Percentiles rank a stretch among this genome's conserved stretches.
These are phyloP conservation scores for Dryas alaskensis DNA, from an alignment of 306 rosid genomes.

Conservation along the genomic window DNA sequence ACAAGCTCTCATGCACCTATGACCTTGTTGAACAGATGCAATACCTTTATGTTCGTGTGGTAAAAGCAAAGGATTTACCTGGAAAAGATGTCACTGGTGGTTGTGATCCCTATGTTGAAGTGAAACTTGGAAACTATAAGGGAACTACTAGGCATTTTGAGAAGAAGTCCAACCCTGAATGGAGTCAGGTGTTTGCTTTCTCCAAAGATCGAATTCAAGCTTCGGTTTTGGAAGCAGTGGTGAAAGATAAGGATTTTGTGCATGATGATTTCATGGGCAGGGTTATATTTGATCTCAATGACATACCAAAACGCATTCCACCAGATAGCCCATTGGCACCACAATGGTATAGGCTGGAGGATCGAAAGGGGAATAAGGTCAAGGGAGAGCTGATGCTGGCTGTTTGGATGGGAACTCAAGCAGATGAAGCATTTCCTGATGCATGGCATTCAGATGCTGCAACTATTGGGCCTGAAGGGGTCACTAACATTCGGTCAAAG, in stretches of 20 bases:
- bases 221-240: conserved; percentile 67
- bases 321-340: conserved; percentile 95
- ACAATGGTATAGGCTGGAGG: conserved; percentile 80
- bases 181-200: conserved; percentile 84
- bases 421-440: conserved; percentile 90
- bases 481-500: conserved; percentile 67
- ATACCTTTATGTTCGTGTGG: conserved; percentile 77
- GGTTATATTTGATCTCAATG: conserved; percentile 62
- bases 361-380: conserved; percentile 54
- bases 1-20: conserved; percentile 84
- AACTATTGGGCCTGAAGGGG: conserved; percentile 60
- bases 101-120: conserved; percentile 91
- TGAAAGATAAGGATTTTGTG: conserved; percentile 81
- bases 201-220: conserved; percentile 85
- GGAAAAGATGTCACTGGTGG: conserved; percentile 75
- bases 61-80: conserved; percentile 85
- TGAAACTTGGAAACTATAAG: conserved; percentile 84
- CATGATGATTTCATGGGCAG: conserved; percentile 73
- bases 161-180: conserved; percentile 74
- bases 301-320: conserved; percentile 73
- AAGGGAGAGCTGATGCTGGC: conserved; percentile 93
- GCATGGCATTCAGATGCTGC: conserved; percentile 98
- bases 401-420: conserved; percentile 99
- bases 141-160: conserved; percentile 73
- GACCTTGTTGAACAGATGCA: conserved; percentile 94